Percentiles rank a stretch among this genome's conserved stretches.
phyloP scores from a whole-genome alignment of 345 rosid species.

The Citrus unshiu region DNA sequence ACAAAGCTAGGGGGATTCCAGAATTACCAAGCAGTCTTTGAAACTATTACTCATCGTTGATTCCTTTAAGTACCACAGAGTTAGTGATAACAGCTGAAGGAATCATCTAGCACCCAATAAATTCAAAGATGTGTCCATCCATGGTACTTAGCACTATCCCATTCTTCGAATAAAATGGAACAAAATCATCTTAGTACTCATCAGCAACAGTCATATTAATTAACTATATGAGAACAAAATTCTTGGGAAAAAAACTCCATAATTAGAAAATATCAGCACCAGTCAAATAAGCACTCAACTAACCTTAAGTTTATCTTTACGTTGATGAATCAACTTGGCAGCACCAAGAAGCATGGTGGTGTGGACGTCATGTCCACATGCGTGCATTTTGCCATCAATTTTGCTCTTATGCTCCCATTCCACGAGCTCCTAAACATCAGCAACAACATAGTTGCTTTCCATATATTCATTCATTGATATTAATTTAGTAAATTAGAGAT shows the following conservation, averaged over 20 bases:
- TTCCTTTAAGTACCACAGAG: background rate
- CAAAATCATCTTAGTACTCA: background rate
- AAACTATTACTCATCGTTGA: background rate
- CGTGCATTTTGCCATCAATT: conserved; percentile 79
- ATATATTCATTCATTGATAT: conserved; percentile 34
- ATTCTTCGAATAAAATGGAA: background rate
- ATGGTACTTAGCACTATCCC: background rate
- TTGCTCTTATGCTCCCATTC: conserved; percentile 90
- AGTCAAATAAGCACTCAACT: background rate
- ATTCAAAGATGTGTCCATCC: background rate
- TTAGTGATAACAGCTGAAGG: background rate
- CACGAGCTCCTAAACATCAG: conserved; percentile 56
- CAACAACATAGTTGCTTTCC: background rate
- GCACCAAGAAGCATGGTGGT: conserved; percentile 93
- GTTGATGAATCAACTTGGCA: conserved; percentile 76
- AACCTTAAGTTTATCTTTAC: conserved; percentile 60
- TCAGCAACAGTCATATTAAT: background rate
- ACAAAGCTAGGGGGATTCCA: background rate
- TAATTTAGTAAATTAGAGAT: background rate
- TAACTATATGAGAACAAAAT: background rate
- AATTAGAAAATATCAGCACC: background rate
- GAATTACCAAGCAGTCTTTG: background rate
- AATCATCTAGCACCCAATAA: background rate
- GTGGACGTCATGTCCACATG: conserved; percentile 82
- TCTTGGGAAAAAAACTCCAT: background rate